Evolutionary conservation across 495 filamentous ascomycete species (phyloP).

Genomic region (Articulospora tetracladia): DNA sequence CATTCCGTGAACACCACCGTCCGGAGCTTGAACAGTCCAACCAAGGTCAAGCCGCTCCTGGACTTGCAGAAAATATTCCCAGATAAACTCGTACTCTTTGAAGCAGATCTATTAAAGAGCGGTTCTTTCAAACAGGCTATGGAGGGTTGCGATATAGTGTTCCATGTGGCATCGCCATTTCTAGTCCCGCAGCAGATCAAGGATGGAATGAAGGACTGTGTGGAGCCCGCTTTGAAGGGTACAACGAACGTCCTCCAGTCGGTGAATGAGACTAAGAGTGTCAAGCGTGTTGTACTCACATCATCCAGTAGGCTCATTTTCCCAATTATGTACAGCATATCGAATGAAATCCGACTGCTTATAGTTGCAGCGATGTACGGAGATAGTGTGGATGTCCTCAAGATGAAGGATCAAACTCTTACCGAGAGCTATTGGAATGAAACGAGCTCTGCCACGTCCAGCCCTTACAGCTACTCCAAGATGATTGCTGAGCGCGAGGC

Average conservation of each 20-base stretch:
- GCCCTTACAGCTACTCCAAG: no score
- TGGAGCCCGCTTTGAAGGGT: constrained; percentile 24
- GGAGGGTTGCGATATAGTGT: constrained; percentile 23
- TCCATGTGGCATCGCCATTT: constrained; percentile 26
- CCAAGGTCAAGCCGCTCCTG: constrained; percentile 1
- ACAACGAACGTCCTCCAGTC: constrained; percentile 23
- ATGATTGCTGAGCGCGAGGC: no score
- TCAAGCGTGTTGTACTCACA: constrained; percentile 22
- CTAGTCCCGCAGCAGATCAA: constrained; percentile 20
- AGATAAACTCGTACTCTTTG: constrained; percentile 20
- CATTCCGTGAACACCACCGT: not conserved
- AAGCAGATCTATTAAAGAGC: constrained; percentile 21
- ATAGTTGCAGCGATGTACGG: no score
- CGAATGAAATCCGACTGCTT: no score
- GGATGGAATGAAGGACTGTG: constrained; percentile 21
- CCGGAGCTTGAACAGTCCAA: not conserved
- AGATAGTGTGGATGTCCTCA: no score
- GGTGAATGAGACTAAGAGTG: constrained; percentile 20
- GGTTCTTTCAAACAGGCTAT: constrained; percentile 22
- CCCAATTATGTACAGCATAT: no score
- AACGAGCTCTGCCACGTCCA: no score
- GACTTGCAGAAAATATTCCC: constrained; percentile 22
- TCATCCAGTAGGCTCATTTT: constrained; percentile 21
- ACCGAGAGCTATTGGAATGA: no score
- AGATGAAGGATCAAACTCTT: no score